Percentiles rank a stretch among this genome's conserved stretches.
Conservation (phyloP, 177 flowering plant species). For the Vitis hybrid region DNA sequence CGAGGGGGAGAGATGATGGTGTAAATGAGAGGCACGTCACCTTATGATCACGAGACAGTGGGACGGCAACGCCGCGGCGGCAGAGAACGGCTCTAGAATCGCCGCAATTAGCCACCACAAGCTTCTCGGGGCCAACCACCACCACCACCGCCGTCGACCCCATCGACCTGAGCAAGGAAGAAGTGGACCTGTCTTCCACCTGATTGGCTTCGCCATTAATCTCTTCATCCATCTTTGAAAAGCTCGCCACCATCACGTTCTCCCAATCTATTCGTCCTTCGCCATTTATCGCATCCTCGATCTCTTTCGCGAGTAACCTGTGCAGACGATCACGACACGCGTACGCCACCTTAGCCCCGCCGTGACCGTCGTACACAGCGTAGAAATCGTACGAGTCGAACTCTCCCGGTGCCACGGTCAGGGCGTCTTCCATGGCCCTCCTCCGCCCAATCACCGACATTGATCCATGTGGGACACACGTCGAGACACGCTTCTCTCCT, state of each 20-base stretch:
- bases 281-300: conserved; percentile 2
- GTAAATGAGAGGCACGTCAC: conserved; percentile 15
- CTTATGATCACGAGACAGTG: conserved; percentile 53
- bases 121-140: conserved; percentile 33
- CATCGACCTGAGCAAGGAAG: not conserved
- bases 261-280: conserved; percentile 30
- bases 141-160: conserved; percentile 55
- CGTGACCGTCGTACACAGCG: conserved; percentile 53
- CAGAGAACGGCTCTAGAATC: conserved; percentile 45
- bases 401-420: conserved; percentile 22
- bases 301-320: conserved; percentile 27
- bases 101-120: conserved; percentile 54
- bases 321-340: conserved; percentile 39
- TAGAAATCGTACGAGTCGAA: conserved; percentile 27
- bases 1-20: no score
- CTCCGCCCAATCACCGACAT: conserved; percentile 43
- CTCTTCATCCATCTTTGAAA: conserved; percentile 39
- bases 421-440: conserved; percentile 47
- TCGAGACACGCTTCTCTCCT: not conserved
- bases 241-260: conserved; percentile 31
- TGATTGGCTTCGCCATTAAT: conserved; percentile 10
- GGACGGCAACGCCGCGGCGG: conserved; percentile 29
- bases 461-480: conserved; percentile 18
- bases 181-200: not conserved
- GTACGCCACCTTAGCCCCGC: conserved; percentile 34